A percentile compares a stretch with the other conserved stretches of the same genome.
phyloP scores from a whole-genome alignment of 83 land plant genomes.

The Picea engelmannii region DNA sequence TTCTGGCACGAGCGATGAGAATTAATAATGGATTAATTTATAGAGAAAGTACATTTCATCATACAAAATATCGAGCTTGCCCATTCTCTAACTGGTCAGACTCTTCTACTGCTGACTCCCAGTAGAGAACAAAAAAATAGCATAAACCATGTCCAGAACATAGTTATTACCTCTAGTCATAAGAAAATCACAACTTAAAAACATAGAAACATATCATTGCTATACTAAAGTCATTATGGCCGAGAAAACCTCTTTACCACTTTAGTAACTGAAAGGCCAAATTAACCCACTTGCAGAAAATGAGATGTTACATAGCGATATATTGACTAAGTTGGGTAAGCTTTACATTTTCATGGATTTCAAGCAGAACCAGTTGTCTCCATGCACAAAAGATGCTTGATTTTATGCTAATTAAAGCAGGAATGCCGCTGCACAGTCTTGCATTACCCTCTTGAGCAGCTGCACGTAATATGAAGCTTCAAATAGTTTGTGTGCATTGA shows the following conservation, averaged over 20 bases:
- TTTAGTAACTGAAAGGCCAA: not conserved
- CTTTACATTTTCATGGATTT: conserved; percentile 5
- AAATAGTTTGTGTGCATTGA: not conserved
- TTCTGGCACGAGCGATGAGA: no score
- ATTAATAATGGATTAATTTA: no score
- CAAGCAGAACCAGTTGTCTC: not conserved
- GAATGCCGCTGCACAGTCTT: not conserved
- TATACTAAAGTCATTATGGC: not conserved
- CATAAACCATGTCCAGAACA: not conserved
- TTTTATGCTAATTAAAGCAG: not conserved
- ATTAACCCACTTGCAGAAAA: not conserved
- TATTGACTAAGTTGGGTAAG: not conserved
- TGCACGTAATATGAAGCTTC: conserved; percentile 11
- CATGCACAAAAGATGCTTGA: not conserved
- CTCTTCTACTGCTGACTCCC: not conserved
- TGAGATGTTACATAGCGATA: not conserved
- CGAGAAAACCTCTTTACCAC: not conserved
- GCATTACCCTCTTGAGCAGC: not conserved
- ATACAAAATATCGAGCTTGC: not conserved
- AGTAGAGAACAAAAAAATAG: not conserved
- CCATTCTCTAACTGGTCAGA: not conserved
- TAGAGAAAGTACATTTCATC: no score
- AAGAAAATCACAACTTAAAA: not conserved
- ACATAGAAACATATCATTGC: not conserved
- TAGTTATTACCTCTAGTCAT: no score